Conservation (phyloP, 2,329 filamentous ascomycete genomes). For the Alternaria arborescens region DNA sequence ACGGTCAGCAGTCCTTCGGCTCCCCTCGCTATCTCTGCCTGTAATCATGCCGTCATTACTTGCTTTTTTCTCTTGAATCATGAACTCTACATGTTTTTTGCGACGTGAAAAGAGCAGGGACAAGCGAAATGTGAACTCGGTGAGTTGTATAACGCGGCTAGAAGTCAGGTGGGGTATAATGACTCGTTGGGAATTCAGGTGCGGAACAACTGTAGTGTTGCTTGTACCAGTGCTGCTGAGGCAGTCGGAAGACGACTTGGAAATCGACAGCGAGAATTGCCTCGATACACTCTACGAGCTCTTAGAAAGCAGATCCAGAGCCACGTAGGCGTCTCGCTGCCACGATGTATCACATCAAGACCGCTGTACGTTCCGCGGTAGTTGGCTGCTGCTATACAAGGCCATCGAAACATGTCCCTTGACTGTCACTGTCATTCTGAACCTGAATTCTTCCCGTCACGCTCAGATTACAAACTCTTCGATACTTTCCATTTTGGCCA, state of each 20-base stretch:
- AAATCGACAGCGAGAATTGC: not conserved
- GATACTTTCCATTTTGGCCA: not conserved
- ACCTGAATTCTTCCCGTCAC: not conserved
- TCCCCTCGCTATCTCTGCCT: not conserved
- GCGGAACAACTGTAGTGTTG: too few relatives aligned
- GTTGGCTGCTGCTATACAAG: slow-evolving; percentile 27
- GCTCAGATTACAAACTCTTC: not conserved
- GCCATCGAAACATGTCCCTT: slow-evolving; percentile 24
- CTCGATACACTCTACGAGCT: slow-evolving; percentile 13
- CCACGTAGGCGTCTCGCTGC: slow-evolving; percentile 13
- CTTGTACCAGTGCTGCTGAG: too few relatives aligned
- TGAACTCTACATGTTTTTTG: not conserved
- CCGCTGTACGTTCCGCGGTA: slow-evolving; percentile 29
- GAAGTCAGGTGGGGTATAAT: not conserved
- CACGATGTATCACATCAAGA: slow-evolving; percentile 17
- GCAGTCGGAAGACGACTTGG: not conserved
- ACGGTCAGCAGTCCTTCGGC: not conserved
- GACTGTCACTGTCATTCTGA: not conserved
- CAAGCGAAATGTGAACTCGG: not conserved
- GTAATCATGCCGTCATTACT: not conserved
- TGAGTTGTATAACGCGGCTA: not conserved
- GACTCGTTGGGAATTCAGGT: not conserved
- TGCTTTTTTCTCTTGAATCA: not conserved
- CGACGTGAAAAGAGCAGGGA: not conserved
- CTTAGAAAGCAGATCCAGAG: slow-evolving; percentile 19